These are phyloP conservation scores for Microcos paniculata DNA, from an alignment of 345 rosid species.

Conservation along the genomic window DNA sequence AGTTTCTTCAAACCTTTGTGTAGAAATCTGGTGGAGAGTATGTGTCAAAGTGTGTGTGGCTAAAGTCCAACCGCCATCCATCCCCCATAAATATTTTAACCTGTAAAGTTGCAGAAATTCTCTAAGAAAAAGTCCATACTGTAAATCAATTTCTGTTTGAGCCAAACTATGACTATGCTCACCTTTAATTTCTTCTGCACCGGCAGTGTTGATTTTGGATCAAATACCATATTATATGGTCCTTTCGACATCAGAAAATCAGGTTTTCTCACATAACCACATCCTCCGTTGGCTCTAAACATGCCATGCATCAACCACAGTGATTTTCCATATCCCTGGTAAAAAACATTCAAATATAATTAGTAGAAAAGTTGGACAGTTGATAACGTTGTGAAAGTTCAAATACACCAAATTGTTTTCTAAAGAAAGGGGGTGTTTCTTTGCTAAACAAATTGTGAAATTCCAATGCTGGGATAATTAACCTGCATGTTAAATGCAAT, in stretches of 20 bases:
- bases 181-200: constrained; percentile 68
- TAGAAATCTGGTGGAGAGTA: constrained; percentile 96
- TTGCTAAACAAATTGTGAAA: neutral
- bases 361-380: constrained; percentile 9
- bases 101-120: constrained; percentile 27
- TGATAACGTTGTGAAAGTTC: neutral
- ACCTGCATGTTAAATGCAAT: constrained; percentile 97
- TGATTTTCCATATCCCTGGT: constrained; percentile 77
- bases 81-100: constrained; percentile 87
- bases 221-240: constrained; percentile 48
- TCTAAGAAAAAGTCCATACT: neutral
- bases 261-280: constrained; percentile 91
- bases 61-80: constrained; percentile 84
- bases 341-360: neutral
- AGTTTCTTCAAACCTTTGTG: constrained; percentile 49
- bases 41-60: constrained; percentile 76
- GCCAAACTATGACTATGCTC: neutral
- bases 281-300: constrained; percentile 91
- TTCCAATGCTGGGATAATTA: neutral
- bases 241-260: constrained; percentile 52
- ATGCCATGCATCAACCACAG: constrained; percentile 93
- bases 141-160: neutral
- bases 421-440: neutral
- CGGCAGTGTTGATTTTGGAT: constrained; percentile 49
- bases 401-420: neutral